Conservation (phyloP, 2,329 filamentous ascomycete genomes). For the Clarireedia homoeocarpa region DNA sequence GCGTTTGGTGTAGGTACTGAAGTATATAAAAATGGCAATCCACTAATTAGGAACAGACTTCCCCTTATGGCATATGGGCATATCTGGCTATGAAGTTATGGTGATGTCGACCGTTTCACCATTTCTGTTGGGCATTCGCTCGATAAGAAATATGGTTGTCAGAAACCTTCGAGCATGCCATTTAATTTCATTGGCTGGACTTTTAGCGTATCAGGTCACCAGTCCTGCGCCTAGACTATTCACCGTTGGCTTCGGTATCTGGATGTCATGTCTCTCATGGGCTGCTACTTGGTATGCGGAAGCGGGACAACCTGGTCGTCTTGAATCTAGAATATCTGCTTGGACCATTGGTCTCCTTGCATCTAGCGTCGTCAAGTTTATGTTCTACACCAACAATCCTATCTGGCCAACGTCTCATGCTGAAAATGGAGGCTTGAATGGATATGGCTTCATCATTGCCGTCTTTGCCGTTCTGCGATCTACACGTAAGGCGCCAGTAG, state of each 20-base stretch:
- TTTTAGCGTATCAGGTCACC: constrained; percentile 70
- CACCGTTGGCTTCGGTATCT: constrained; percentile 71
- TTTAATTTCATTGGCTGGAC: constrained; percentile 67
- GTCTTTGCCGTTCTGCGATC: constrained; percentile 69
- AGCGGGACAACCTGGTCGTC: constrained; percentile 60
- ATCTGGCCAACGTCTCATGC: constrained; percentile 93
- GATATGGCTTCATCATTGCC: constrained; percentile 68
- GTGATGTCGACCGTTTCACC: constrained; percentile 82
- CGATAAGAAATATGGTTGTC: constrained; percentile 59
- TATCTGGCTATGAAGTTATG: constrained; percentile 88
- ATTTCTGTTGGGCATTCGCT: constrained; percentile 63
- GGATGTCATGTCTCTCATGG: constrained; percentile 77
- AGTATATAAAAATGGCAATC: background rate
- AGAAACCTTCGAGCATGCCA: constrained; percentile 65
- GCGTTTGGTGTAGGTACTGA: constrained; percentile 80
- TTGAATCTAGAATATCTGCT: constrained; percentile 76
- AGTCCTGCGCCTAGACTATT: constrained; percentile 71
- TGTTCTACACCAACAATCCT: constrained; percentile 90
- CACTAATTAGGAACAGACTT: constrained; percentile 54
- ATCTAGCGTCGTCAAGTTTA: constrained; percentile 86
- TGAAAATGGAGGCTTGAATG: constrained; percentile 88
- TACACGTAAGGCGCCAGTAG: constrained; percentile 55
- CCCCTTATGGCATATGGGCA: constrained; percentile 97
- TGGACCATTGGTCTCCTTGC: constrained; percentile 76
- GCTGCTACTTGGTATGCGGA: constrained; percentile 74